Percentiles rank a stretch among this genome's conserved stretches.
Evolutionary conservation across 2,329 filamentous ascomycete genomes (phyloP).

Genomic region (Paecilomyces sp.): DNA sequence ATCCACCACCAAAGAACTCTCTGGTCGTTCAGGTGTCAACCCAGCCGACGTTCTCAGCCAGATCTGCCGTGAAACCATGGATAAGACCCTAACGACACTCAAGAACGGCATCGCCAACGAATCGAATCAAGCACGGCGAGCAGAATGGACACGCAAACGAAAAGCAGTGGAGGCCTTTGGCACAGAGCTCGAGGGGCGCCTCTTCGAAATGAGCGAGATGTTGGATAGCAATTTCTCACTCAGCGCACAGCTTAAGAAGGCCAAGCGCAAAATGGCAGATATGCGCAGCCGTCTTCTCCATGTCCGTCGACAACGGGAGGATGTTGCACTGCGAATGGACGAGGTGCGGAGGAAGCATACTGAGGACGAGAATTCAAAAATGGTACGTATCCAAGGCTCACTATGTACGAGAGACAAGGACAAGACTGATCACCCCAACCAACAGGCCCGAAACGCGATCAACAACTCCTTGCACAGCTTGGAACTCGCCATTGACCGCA

Average conservation of each 20-base stretch:
- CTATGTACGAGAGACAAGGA: not conserved
- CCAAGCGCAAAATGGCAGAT: conserved; percentile 38
- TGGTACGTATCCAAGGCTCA: conserved; percentile 16
- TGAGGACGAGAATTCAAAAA: conserved; percentile 29
- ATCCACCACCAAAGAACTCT: conserved; percentile 19
- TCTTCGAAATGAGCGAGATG: conserved; percentile 46
- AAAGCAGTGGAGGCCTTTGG: conserved; percentile 43
- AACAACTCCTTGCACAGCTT: conserved; percentile 37
- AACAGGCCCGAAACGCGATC: conserved; percentile 31
- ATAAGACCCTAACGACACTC: conserved; percentile 38
- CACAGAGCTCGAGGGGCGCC: conserved; percentile 40
- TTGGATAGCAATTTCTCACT: conserved; percentile 44
- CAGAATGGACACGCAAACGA: conserved; percentile 37
- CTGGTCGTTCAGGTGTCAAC: conserved; percentile 31
- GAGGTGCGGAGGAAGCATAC: conserved; percentile 36
- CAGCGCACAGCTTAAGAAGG: conserved; percentile 37
- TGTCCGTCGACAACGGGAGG: conserved; percentile 42
- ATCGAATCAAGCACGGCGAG: conserved; percentile 28
- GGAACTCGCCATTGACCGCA: conserved; percentile 34
- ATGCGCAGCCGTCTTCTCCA: conserved; percentile 42
- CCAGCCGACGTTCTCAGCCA: conserved; percentile 46
- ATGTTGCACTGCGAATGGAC: conserved; percentile 44
- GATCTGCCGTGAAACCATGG: conserved; percentile 44
- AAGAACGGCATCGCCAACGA: conserved; percentile 34
- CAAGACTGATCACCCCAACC: not conserved